phyloP scores from a whole-genome alignment of 768 basidiomycete species.

The Chiua virens region DNA sequence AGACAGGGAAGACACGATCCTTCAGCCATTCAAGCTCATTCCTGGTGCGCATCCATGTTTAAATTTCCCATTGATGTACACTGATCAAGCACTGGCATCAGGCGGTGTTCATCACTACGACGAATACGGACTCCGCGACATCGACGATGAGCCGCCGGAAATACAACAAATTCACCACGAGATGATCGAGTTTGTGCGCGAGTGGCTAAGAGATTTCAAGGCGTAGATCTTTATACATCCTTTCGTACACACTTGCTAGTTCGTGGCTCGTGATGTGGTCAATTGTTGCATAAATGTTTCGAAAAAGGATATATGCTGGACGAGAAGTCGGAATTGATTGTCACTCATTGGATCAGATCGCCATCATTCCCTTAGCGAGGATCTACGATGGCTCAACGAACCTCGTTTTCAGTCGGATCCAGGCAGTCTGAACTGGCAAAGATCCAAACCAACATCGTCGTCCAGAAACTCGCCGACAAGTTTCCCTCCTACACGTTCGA shows the following conservation, averaged over 20 bases:
- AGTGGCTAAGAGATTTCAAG: constrained; percentile 66
- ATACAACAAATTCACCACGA: constrained; percentile 81
- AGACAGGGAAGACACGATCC: constrained; percentile 66
- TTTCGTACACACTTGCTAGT: background rate
- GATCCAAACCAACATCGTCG: constrained; percentile 83
- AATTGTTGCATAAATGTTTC: no score
- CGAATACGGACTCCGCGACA: constrained; percentile 69
- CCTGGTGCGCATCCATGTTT: constrained; percentile 51
- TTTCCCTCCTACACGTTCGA: constrained; percentile 53
- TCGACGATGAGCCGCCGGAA: constrained; percentile 65
- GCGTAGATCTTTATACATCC: constrained; percentile 3
- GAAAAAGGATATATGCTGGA: no score
- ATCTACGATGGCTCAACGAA: constrained; percentile 21
- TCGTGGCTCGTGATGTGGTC: background rate
- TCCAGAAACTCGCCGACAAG: constrained; percentile 55
- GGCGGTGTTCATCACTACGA: constrained; percentile 71
- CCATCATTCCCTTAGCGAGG: background rate
- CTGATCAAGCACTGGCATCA: constrained; percentile 24
- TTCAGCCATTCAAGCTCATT: constrained; percentile 85
- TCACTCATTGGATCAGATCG: no score
- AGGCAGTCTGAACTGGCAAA: constrained; percentile 86
- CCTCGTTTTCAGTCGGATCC: constrained; percentile 77
- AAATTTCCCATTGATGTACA: background rate
- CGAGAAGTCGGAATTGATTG: no score
- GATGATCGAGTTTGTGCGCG: constrained; percentile 74